phyloP scores from a whole-genome alignment of 1,139 yeast genomes.

The Geotrichum bryndzae region DNA sequence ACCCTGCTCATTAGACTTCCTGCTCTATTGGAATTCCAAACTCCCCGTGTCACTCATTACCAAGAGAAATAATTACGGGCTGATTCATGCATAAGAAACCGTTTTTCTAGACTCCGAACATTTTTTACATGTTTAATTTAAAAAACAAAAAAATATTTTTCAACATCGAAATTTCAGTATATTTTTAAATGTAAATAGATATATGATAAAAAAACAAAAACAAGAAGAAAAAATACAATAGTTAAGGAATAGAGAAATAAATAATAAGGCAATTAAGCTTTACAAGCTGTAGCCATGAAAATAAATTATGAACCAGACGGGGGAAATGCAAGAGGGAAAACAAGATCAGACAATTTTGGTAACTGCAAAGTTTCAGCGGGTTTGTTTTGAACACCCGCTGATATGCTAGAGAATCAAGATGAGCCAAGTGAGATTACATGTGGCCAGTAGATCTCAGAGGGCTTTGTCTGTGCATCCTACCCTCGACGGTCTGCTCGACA shows the following conservation, averaged over 20 bases:
- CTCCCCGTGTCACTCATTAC: too few relatives aligned
- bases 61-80: too few relatives aligned
- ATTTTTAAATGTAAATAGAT: too few relatives aligned
- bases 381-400: neutral
- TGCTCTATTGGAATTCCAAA: too few relatives aligned
- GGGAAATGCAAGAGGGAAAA: neutral
- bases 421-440: neutral
- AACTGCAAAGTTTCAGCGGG: neutral
- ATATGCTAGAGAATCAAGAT: neutral
- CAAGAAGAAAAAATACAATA: too few relatives aligned
- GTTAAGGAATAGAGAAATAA: neutral
- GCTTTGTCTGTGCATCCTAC: conserved; percentile 5
- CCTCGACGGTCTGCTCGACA: conserved; percentile 7
- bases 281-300: neutral
- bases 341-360: neutral
- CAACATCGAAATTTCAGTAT: too few relatives aligned
- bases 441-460: neutral
- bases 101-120: too few relatives aligned
- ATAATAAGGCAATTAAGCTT: neutral
- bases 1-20: too few relatives aligned
- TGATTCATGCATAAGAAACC: too few relatives aligned
- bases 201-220: too few relatives aligned
- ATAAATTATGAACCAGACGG: neutral
- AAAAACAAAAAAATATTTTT: too few relatives aligned
- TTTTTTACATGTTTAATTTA: too few relatives aligned